Evolutionary conservation across 352 stramenopile genomes (phyloP).

Genomic region (Globisporangium sylvaticum): DNA sequence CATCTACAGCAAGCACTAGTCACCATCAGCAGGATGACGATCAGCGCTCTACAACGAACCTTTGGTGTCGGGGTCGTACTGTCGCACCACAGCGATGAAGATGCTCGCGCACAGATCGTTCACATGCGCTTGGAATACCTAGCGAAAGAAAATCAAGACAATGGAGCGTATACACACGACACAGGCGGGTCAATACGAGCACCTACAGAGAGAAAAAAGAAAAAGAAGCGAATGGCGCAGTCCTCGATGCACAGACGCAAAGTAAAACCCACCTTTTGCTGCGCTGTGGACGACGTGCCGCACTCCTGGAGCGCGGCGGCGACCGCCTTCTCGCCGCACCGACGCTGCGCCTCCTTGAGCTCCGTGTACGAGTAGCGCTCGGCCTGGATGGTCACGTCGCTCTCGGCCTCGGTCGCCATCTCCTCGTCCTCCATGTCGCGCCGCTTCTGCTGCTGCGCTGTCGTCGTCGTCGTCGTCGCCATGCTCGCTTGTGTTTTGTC

Average conservation of each 20-base stretch:
- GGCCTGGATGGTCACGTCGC: constrained; percentile 13
- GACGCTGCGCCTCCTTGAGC: constrained; percentile 71
- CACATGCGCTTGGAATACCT: constrained; percentile 73
- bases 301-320: constrained; percentile 45
- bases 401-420: constrained; percentile 16
- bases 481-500: background rate
- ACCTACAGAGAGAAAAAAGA: background rate
- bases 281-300: constrained; percentile 40
- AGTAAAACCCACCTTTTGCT: constrained; percentile 34
- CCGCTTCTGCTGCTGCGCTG: constrained; percentile 1
- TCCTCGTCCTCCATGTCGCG: constrained; percentile 14
- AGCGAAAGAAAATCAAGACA: background rate
- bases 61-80: constrained; percentile 69
- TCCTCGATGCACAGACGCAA: background rate
- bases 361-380: constrained; percentile 70
- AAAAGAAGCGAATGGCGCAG: background rate
- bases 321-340: constrained; percentile 57
- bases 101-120: constrained; percentile 71
- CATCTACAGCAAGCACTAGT: background rate
- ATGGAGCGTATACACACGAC: background rate
- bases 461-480: background rate
- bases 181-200: background rate
- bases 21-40: background rate
- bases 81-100: constrained; percentile 56
- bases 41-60: constrained; percentile 16